Base-by-base conservation (phyloP, 2,329 filamentous ascomycete species). In the Lecanicillium sp. region DNA sequence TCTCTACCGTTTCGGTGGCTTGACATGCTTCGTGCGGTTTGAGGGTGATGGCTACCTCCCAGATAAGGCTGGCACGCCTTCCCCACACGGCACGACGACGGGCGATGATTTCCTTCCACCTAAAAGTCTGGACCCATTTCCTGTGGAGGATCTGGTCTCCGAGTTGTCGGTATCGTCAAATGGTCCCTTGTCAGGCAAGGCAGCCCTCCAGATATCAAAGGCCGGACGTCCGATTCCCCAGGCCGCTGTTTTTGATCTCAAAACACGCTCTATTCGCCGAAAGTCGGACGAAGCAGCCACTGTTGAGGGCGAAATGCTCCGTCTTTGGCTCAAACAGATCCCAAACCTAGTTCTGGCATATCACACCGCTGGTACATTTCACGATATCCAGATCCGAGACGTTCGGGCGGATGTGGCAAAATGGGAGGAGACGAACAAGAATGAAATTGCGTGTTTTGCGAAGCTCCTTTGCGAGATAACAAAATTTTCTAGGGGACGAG, bases 1-100 rank as follows among this genome's bases (percentile, higher is more conserved):
- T 1, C 56, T 58, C 3, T 85, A 84, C 44, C 43, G 58, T 0
- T 75, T 85, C 46, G 75, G 63, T 0, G 70, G 62, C 1, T 49
- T 79, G 9, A 55, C 39, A 33, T 17, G 19, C 44, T 18, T 42
- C 14, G 56, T 83, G 1, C 67, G 78, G 1, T 78, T 69, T 35
- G 74, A 78, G 50, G 64, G 59, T 0, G 78, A 83, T 51, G 78
- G 75, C 0, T 82, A 77, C 37, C 32, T 64, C 11, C 33, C 47
- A 4, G 40, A 37, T 17, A 32, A 43, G 32, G 22, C 31, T 39
- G 19, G 15, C 15, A 17, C 25, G 31, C 19, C 16, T 9, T 20
- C 14, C 11, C 25, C 5, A 17, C 27, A 33, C 33, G 18, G 31
- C 9, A 29, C 18, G 31, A 30, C n/a, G 29, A 18, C 20, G 30